Evolutionary conservation across 352 stramenopile species (phyloP), one percentile per base, ranked within the genome.

Genomic region (Globisporangium sylvaticum): DNA sequence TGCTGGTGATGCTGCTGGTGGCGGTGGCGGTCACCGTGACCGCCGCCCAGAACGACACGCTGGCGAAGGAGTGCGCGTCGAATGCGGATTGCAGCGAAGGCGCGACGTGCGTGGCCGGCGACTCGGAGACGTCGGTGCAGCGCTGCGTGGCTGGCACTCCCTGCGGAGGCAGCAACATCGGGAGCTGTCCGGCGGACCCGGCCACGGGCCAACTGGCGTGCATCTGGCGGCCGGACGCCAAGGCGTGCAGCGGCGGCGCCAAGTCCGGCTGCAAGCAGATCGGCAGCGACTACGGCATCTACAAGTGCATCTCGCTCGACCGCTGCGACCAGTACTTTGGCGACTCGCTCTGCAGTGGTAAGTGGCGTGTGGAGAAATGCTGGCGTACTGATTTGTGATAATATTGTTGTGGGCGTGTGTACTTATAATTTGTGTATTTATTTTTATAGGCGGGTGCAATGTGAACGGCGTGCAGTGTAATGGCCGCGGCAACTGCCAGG

Each of bases 291-390:
- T 50, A 73, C 32, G 82, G 81, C 27, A 83, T 92, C 62, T 94
- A 92, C 80, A 92, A 93, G 69, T 95, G 87, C 58, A 77, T 95
- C 53, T 89, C 82, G 22, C 74, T 92, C 32, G 77, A 85, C 37
- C 80, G 87, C 4, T 95, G 87, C 64, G 87, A 95, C 61, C 55
- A 81, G 37, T 91, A 91, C 68, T 89, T 87, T 57, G 75, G 73
- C 52, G 70, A 66, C 46, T 73, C 70, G 50, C 62, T 73, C 3
- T 92, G 84, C 68, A 92, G 83, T 60, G 75, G 82, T 89, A 68
- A 58, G 79, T 78, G 53, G 5, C 24, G 7, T 20, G 18, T 42
- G 15, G 18, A n/a, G 20, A 22, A n/a, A 62, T 58, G 29, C 62
- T 34, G n/a, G 34, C 56, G 31, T 32, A 65, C 22, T 44, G 25